Evolutionary conservation across 768 basidiomycete genomes (phyloP).

Genomic region (Leccinum obscurum): DNA sequence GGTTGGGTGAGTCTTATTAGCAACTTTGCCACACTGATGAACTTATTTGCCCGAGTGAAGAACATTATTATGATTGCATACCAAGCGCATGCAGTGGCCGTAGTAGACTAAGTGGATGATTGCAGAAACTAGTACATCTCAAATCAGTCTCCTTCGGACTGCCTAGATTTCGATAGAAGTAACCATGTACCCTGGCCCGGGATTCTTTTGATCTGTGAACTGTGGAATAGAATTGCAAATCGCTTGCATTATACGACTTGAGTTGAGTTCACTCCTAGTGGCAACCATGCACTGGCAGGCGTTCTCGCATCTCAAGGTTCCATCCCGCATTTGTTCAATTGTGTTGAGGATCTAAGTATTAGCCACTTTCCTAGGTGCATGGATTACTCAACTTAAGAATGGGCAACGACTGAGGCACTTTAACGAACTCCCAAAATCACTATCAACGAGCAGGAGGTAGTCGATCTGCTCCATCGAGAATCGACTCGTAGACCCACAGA

Average conservation of each 20-base stretch:
- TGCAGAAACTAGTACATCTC: not conserved
- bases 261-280: too few species aligned
- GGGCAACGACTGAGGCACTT: too few species aligned
- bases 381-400: too few species aligned
- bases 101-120: not conserved
- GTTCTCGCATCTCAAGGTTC: too few species aligned
- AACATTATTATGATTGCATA: not conserved
- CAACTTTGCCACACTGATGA: not conserved
- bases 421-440: too few species aligned
- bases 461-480: not conserved
- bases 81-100: not conserved
- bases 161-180: not conserved
- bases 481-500: not conserved
- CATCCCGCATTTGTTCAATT: too few species aligned
- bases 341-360: too few species aligned
- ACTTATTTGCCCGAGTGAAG: not conserved
- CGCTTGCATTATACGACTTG: not conserved
- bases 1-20: not conserved
- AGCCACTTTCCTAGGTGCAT: too few species aligned
- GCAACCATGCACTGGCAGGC: too few species aligned
- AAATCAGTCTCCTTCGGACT: too few species aligned
- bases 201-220: not conserved
- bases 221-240: not conserved
- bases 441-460: not conserved
- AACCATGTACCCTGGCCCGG: not conserved